Evolutionary conservation across 2,329 filamentous ascomycete genomes (phyloP).

Genomic region (Pyricularia sp.): DNA sequence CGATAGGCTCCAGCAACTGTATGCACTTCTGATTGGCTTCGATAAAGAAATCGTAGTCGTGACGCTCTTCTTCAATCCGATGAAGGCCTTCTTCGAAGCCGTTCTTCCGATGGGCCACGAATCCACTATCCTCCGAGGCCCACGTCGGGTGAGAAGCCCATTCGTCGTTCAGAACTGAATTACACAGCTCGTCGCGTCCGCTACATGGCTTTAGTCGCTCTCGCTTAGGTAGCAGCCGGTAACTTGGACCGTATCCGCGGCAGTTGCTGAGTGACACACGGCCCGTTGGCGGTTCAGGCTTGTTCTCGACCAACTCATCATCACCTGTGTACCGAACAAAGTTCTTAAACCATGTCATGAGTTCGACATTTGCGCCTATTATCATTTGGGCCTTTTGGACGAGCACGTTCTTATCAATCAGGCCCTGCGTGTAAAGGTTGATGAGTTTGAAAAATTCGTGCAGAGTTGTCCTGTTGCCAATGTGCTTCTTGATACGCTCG

Average conservation of each 20-base stretch:
- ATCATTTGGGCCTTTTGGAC: slow-evolving; percentile 77
- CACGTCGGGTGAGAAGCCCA: slow-evolving; percentile 99
- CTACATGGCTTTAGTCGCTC: slow-evolving; percentile 89
- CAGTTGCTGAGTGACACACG: slow-evolving; percentile 93
- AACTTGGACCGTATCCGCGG: slow-evolving; percentile 90
- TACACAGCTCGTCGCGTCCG: slow-evolving; percentile 89
- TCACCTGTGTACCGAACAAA: slow-evolving; percentile 73
- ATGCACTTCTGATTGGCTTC: slow-evolving; percentile 93
- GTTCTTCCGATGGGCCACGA: slow-evolving; percentile 96
- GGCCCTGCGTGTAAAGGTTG: slow-evolving; percentile 87
- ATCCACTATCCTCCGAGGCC: slow-evolving; percentile 96
- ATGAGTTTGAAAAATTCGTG: slow-evolving; percentile 95
- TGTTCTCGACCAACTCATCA: slow-evolving; percentile 72
- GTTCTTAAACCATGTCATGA: slow-evolving; percentile 80
- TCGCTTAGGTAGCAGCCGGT: slow-evolving; percentile 80
- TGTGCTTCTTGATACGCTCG: slow-evolving; percentile 91
- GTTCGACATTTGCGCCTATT: slow-evolving; percentile 77
- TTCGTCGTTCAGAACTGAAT: slow-evolving; percentile 88
- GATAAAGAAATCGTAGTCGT: slow-evolving; percentile 98
- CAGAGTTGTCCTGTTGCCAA: slow-evolving; percentile 85
- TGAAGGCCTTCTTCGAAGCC: slow-evolving; percentile 89
- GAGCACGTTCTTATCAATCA: slow-evolving; percentile 79
- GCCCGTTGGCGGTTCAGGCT: slow-evolving; percentile 63
- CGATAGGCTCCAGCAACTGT: slow-evolving; percentile 88
- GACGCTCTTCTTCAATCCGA: slow-evolving; percentile 92